Percentiles rank a stretch among this genome's conserved stretches.
phyloP scores from a whole-genome alignment of 441 rosid genomes.

The Eruca vesicaria region DNA sequence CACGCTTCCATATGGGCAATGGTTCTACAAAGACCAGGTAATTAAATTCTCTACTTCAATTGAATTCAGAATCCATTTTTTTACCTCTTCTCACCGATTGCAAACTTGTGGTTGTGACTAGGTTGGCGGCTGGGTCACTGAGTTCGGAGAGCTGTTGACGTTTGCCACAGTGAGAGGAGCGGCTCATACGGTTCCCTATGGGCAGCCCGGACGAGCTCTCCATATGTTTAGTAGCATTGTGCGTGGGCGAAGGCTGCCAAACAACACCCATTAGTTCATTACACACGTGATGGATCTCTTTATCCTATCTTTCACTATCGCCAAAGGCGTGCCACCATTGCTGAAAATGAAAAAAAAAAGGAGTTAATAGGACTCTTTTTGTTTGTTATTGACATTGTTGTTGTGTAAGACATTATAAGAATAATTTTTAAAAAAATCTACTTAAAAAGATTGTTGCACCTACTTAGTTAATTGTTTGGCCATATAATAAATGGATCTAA shows the following conservation, averaged over 20 bases:
- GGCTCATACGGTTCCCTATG: conserved; percentile 82
- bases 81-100: background rate
- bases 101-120: conserved; percentile 1
- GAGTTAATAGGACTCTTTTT: too few species aligned
- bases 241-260: conserved; percentile 60
- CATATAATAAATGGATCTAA: background rate
- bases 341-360: too few species aligned
- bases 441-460: too few species aligned
- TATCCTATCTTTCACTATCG: too few species aligned
- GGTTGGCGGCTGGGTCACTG: conserved; percentile 87
- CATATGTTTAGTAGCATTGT: conserved; percentile 76
- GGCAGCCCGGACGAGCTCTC: conserved; percentile 64
- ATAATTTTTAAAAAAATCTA: too few species aligned
- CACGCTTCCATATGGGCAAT: conserved; percentile 71
- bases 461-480: background rate
- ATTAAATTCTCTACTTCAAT: background rate
- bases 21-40: conserved; percentile 93
- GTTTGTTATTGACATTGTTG: too few species aligned
- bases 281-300: too few species aligned
- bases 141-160: conserved; percentile 70
- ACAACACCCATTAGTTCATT: conserved; percentile 36
- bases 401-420: too few species aligned
- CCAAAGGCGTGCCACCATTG: too few species aligned
- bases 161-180: conserved; percentile 85
- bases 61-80: background rate